Conservation (phyloP, 768 basidiomycete species). For the Podaxis mareebaensis region DNA sequence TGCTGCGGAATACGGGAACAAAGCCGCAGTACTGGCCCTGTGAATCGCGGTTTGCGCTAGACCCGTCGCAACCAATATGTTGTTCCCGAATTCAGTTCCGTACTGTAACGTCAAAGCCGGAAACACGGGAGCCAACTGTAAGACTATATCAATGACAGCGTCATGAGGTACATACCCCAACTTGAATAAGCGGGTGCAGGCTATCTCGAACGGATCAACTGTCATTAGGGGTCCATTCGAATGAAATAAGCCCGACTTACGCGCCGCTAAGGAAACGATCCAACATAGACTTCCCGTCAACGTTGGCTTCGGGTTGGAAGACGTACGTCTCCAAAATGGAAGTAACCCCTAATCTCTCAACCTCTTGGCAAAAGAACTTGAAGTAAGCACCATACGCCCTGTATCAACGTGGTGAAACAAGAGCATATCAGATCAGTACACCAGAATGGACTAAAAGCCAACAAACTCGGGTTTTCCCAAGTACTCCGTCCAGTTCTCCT, state of each 20-base stretch:
- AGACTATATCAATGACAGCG: neutral
- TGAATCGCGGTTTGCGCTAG: conserved; percentile 54
- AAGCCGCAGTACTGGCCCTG: conserved; percentile 24
- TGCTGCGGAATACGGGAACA: conserved; percentile 31
- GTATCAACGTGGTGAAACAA: neutral
- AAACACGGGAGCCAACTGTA: neutral
- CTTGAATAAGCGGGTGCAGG: conserved; percentile 56
- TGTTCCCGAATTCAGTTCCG: conserved; percentile 52
- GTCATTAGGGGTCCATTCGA: neutral
- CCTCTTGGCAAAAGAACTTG: conserved; percentile 40
- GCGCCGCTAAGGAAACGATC: conserved; percentile 33
- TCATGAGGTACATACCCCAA: conserved; percentile 43
- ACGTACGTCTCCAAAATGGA: conserved; percentile 49
- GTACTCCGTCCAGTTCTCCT: conserved; percentile 50
- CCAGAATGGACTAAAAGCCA: no score
- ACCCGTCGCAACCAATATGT: conserved; percentile 50
- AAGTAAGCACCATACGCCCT: conserved; percentile 41
- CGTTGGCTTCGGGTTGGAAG: conserved; percentile 38
- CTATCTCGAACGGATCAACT: conserved; percentile 26
- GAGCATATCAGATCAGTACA: neutral
- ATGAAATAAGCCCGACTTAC: conserved; percentile 26
- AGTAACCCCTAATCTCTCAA: conserved; percentile 37
- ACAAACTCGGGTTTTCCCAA: conserved; percentile 49
- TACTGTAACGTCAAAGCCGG: conserved; percentile 33
- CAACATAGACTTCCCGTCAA: conserved; percentile 35